Percentiles rank a stretch among this genome's conserved stretches.
Evolutionary conservation across 257 asterid species (phyloP).

Genomic region (Paulownia fortunei): DNA sequence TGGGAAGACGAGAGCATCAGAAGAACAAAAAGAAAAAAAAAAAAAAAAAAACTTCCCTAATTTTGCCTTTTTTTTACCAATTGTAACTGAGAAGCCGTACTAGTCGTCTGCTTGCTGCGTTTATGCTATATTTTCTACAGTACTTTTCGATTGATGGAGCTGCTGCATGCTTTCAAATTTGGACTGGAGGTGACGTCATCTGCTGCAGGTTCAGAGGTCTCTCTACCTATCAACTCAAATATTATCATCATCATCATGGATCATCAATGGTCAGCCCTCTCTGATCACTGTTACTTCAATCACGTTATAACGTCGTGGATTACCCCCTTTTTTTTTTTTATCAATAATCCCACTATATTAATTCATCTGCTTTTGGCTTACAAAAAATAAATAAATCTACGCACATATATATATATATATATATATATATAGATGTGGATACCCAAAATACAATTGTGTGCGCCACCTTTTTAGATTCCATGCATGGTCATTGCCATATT

Average conservation of each 20-base stretch:
- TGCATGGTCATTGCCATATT: too few species aligned
- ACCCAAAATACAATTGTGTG: too few species aligned
- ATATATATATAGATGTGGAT: too few species aligned
- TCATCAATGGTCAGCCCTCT: not conserved
- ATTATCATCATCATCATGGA: too few species aligned
- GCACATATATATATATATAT: too few species aligned
- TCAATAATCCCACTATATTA: not conserved
- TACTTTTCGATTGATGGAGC: too few species aligned
- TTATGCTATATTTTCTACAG: not conserved
- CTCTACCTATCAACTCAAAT: slow-evolving; percentile 12
- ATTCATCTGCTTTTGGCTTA: not conserved
- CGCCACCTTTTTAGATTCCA: too few species aligned
- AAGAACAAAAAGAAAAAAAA: too few species aligned
- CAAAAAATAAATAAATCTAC: not conserved
- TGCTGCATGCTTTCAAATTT: too few species aligned
- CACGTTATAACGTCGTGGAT: slow-evolving; percentile 25
- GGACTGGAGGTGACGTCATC: not conserved
- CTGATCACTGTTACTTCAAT: slow-evolving; percentile 12
- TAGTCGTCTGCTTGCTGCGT: not conserved
- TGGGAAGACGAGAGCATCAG: too few species aligned
- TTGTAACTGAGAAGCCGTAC: not conserved
- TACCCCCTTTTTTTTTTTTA: not conserved
- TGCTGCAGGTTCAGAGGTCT: not conserved
- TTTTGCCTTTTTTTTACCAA: too few species aligned
- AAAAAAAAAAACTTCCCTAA: too few species aligned